Base-by-base conservation (phyloP, 352 stramenopile genomes). In the Phytophthora vignae region DNA sequence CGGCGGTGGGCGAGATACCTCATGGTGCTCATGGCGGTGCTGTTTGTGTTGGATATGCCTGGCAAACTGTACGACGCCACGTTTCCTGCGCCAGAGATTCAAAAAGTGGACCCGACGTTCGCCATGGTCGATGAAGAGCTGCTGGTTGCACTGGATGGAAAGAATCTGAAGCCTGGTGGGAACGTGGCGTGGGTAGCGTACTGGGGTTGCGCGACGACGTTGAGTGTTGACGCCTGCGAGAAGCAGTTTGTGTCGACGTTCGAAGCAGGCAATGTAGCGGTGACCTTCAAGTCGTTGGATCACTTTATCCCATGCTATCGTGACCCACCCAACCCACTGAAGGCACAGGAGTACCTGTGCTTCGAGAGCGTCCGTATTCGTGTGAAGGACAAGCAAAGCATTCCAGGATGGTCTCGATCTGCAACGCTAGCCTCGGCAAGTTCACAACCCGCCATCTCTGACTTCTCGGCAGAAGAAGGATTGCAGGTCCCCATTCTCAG, bases 221-320 rank as follows among this genome's bases (percentile, higher is more conserved):
- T 82, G 5, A 78, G 83, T 4, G 83, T 93, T 6, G 67, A 82
- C 21, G 54, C 77, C 14, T 96, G 89, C 52, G 85, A 92, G 22
- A 90, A 93, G 49, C 89, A 95, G 66, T 95, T 92, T 65, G 58
- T 72, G 17, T 77, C 76, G 10, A 79, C 72, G 7, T 96, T 95
- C 21, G 75, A 89, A 60, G 72, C 75, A 38, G 89, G 89, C 14
- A 87, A 88, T 54, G 86, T 90, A 12, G 71, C 77, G 19, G 86
- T 91, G 17, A 93, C 86, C 31, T 95, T 96, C 59, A 82, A 71
- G 17, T 66, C 86, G 4, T 75, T 93, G 11, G 89, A 96, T 54
- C 89, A 92, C 62, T 96, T 88, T 60, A 94, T 96, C 27, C 89
- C 89, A n/a, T 96, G 89, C 71, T 96, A 96, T 64, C 87, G 85